These are phyloP conservation scores for Beta macrorhiza DNA, from an alignment of 179 eudicot species.

Conservation along the genomic window DNA sequence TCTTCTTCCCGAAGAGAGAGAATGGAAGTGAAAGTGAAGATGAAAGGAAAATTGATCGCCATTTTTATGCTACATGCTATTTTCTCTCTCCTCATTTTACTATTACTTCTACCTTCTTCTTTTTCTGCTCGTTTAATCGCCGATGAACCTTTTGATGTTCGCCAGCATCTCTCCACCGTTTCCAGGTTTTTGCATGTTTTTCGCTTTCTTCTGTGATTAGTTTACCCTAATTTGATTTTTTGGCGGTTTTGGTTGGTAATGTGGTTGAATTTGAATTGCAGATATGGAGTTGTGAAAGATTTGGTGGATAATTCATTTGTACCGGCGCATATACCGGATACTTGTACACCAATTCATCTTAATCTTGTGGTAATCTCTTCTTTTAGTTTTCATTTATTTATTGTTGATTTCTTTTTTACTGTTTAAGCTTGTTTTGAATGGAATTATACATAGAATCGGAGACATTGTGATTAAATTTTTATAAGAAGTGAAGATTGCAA, in stretches of 20 bases:
- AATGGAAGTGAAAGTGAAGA: background rate
- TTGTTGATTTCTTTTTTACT: background rate
- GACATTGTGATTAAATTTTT: background rate
- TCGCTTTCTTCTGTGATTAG: background rate
- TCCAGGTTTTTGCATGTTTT: constrained; percentile 29
- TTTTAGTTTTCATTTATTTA: background rate
- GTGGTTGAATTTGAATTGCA: constrained; percentile 29
- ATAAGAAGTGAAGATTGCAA: background rate
- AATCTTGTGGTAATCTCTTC: constrained; percentile 79
- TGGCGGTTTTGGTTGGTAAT: background rate
- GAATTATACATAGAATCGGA: background rate
- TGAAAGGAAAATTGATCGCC: constrained; percentile 2
- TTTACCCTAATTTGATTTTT: constrained; percentile 5
- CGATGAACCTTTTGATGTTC: constrained; percentile 42
- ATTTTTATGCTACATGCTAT: constrained; percentile 19
- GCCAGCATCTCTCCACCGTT: constrained; percentile 49
- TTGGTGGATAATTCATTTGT: constrained; percentile 46
- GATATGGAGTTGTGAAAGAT: constrained; percentile 64
- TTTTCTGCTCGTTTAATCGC: constrained; percentile 21
- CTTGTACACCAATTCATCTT: constrained; percentile 80
- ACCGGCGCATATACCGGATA: constrained; percentile 57
- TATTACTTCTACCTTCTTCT: constrained; percentile 20
- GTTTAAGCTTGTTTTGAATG: background rate
- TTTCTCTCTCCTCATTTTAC: background rate
- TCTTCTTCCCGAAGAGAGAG: background rate